Base-by-base conservation (phyloP, 257 asterid species). In the Osmanthus fragrans region DNA sequence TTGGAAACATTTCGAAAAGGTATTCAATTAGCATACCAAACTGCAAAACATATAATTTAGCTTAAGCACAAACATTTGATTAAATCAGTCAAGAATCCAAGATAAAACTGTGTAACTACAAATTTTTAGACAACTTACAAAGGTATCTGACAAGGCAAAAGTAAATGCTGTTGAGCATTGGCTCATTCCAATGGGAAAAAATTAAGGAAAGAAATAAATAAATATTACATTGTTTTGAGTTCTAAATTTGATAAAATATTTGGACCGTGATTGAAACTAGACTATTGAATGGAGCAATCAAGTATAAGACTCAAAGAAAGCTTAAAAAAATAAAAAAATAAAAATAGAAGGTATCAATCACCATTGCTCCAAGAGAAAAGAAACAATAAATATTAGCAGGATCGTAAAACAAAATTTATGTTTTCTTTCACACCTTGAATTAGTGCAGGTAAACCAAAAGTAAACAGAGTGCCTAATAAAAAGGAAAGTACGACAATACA, bases 21-120 rank as follows among this genome's bases (percentile, higher is more conserved):
- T 76, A 86, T 74, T 93, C 98, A 12, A 95, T 95, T 39, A 95
- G 84, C 99, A 93, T 95, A n/a, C 98, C 98, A 65, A 95, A 95
- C 99, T 95, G 94, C 85, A 86, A 81, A 63, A 65, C 51, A 82
- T 65, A 21, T 63, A 82, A n/a, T 68, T 80, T 68, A 58, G 30
- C 63, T 51, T 18, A 51, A 51, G 23, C 40, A 36, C 10, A 36
- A 36, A 42, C 51, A 42, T 4, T 12, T 42, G 51, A 42, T 42
- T 42, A 58, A 15, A 21, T 19, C 25, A 56, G 27, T 18, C 25
- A 56, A 23, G 5, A 58, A 58, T n/a, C 4, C 30, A 8, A 21
- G 15, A 58, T 21, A 58, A 58, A 58, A 58, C 30, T 1, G 27
- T 2, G 32, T 76, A 80, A 70, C 51, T 4, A 73, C 29, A 45